Evolutionary conservation across 2,329 filamentous ascomycete species (phyloP).

Genomic region (Ophiostoma novo-ulmi): DNA sequence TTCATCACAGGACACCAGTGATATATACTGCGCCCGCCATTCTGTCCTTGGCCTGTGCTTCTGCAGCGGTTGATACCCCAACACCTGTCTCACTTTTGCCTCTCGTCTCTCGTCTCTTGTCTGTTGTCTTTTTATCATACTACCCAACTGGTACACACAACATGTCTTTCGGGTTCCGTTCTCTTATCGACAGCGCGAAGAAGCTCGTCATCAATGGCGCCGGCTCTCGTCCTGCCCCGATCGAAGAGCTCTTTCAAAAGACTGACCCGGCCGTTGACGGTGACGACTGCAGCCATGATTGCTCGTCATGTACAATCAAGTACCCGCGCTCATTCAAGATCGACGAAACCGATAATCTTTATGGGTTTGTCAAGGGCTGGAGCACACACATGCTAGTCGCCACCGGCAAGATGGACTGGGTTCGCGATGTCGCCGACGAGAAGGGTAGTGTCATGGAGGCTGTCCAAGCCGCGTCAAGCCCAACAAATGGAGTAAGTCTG

Average conservation of each 20-base stretch:
- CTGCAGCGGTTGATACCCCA: background rate
- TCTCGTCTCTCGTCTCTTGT: background rate
- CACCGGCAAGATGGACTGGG: conserved; percentile 91
- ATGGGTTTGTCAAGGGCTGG: conserved; percentile 82
- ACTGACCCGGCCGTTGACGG: conserved; percentile 75
- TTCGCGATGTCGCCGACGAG: conserved; percentile 81
- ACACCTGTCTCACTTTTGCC: background rate
- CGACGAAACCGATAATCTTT: conserved; percentile 72
- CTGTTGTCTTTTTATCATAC: too few relatives aligned
- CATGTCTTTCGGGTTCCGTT: conserved; percentile 43
- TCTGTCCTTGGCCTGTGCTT: background rate
- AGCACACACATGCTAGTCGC: conserved; percentile 85
- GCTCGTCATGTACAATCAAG: conserved; percentile 69
- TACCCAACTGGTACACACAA: conserved; percentile 25
- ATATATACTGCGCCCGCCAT: background rate
- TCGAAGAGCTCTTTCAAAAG: conserved; percentile 61
- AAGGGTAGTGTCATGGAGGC: conserved; percentile 80
- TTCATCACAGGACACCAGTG: background rate
- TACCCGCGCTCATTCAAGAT: conserved; percentile 70
- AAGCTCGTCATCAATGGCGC: conserved; percentile 33
- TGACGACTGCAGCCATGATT: conserved; percentile 85
- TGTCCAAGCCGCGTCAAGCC: conserved; percentile 53
- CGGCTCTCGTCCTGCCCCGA: conserved; percentile 24
- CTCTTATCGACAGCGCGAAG: conserved; percentile 38
- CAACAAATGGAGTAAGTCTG: conserved; percentile 54